These are phyloP conservation scores for Kwoniella mangroviensis DNA, from an alignment of 768 basidiomycete genomes.

Conservation along the genomic window DNA sequence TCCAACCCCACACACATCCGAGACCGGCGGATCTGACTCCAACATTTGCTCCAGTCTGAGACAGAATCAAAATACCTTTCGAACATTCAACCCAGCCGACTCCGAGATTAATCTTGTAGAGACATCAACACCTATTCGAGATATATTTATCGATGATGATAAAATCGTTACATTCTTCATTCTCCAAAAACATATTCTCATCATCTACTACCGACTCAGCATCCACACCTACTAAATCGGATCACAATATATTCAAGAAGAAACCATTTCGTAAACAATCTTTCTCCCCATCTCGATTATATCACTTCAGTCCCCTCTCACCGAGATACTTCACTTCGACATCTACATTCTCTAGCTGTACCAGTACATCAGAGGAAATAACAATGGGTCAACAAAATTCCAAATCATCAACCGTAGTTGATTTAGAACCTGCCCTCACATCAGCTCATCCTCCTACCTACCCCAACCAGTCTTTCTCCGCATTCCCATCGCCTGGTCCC, in stretches of 20 bases:
- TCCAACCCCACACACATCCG: neutral
- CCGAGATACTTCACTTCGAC: neutral
- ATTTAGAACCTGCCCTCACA: conserved; percentile 3
- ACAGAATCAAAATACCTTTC: conserved; percentile 17
- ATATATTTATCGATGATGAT: conserved; percentile 6
- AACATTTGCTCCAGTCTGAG: conserved; percentile 5
- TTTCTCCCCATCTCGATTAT: neutral
- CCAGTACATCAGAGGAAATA: neutral
- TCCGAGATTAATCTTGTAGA: conserved; percentile 9
- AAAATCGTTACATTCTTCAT: conserved; percentile 1
- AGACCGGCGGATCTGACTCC: neutral
- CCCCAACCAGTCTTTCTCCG: neutral
- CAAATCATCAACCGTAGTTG: neutral
- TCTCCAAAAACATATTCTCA: neutral
- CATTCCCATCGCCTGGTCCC: conserved; percentile 6
- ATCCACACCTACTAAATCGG: neutral
- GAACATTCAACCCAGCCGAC: conserved; percentile 18
- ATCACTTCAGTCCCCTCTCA: neutral
- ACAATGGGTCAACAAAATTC: conserved; percentile 18
- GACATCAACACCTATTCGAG: neutral
- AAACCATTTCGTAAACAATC: neutral
- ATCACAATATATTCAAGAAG: neutral
- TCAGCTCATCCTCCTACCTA: neutral
- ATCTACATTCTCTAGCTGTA: neutral
- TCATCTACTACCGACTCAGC: neutral